Evolutionary conservation across 1,284 basidiomycete species (phyloP).

Genomic region (Athelia psychrophila): DNA sequence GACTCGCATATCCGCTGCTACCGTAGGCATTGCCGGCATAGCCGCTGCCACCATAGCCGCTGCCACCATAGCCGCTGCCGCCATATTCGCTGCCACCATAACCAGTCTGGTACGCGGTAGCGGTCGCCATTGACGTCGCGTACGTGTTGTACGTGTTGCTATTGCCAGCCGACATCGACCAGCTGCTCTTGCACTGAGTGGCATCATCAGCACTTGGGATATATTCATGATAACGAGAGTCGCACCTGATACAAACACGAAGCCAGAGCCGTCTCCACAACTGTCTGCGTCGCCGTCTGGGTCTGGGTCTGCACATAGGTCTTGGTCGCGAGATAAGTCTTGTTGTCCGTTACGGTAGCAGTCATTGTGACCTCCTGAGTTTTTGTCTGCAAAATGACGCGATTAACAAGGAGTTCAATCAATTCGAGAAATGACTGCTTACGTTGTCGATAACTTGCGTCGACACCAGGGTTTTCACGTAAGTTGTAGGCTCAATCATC

Average conservation of each 20-base stretch:
- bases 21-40: conserved; percentile 10
- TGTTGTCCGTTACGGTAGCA: conserved; percentile 42
- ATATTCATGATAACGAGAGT: conserved; percentile 2
- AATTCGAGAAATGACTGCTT: conserved; percentile 12
- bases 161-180: conserved; percentile 50
- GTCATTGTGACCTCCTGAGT: conserved; percentile 51
- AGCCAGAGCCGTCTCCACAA: conserved; percentile 45
- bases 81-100: conserved; percentile 3
- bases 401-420: not conserved
- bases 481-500: conserved; percentile 41
- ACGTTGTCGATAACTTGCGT: conserved; percentile 43
- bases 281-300: conserved; percentile 41
- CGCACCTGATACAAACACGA: conserved; percentile 50
- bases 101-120: not conserved
- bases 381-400: conserved; percentile 31
- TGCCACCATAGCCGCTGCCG: conserved; percentile 5
- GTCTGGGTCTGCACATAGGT: conserved; percentile 42
- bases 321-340: conserved; percentile 41
- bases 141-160: conserved; percentile 53
- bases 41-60: conserved; percentile 7
- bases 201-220: conserved; percentile 9
- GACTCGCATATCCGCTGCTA: conserved; percentile 10
- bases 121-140: conserved; percentile 26
- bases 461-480: conserved; percentile 38
- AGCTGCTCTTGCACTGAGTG: conserved; percentile 54